Conservation (phyloP, 345 rosid species). For the Combretum micranthum region DNA sequence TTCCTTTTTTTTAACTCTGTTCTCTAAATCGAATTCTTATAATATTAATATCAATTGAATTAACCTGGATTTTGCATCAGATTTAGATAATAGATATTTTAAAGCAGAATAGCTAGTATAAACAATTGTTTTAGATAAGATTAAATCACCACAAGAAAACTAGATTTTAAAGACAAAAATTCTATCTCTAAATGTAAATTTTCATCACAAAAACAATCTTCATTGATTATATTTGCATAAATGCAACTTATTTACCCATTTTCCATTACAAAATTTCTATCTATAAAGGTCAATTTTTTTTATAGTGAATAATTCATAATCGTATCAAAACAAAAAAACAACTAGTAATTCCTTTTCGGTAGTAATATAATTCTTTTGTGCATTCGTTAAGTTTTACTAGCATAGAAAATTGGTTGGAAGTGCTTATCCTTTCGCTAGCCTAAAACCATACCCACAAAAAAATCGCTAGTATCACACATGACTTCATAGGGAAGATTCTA, state of each 20-base stretch:
- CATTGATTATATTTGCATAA: too few relatives aligned
- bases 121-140: not conserved
- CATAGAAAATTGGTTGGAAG: too few relatives aligned
- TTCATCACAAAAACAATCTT: too few relatives aligned
- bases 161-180: too few relatives aligned
- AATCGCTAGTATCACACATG: not conserved
- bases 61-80: not conserved
- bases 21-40: conserved; percentile 3
- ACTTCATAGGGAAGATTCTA: not conserved
- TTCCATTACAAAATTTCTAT: too few relatives aligned
- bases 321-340: not conserved
- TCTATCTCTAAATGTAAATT: too few relatives aligned
- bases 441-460: not conserved
- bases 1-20: too few relatives aligned
- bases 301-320: too few relatives aligned
- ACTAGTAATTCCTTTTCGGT: conserved; percentile 5
- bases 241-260: too few relatives aligned
- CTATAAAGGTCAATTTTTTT: too few relatives aligned
- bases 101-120: not conserved
- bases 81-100: not conserved
- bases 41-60: conserved; percentile 2
- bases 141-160: too few relatives aligned
- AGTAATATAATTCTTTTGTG: not conserved
- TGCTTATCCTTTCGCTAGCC: not conserved
- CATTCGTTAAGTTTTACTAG: not conserved